Conservation (phyloP, 345 rosid species). For the Raphanus sativus region DNA sequence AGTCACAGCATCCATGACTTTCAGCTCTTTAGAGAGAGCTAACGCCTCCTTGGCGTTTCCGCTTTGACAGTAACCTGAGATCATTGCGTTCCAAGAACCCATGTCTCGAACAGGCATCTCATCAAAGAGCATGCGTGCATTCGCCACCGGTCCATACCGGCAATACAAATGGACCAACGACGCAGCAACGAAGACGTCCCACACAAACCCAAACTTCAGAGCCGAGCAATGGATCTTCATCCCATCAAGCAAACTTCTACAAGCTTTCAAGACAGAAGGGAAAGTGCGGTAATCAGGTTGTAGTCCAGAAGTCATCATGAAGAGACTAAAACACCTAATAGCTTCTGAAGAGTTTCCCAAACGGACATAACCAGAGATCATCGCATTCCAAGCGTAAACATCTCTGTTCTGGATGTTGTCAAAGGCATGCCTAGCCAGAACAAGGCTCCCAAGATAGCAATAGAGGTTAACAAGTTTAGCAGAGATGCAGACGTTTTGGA, state of each 20-base stretch:
- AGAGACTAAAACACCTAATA: slow-evolving; percentile 45
- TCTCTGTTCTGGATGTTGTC: slow-evolving; percentile 40
- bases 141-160: slow-evolving; percentile 41
- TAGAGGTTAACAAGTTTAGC: slow-evolving; percentile 51
- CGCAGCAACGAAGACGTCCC: slow-evolving; percentile 65
- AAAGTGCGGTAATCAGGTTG: slow-evolving; percentile 64
- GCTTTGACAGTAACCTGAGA: slow-evolving; percentile 58
- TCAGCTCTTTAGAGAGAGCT: slow-evolving; percentile 44
- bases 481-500: slow-evolving; percentile 29
- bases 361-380: slow-evolving; percentile 56
- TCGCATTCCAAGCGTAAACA: slow-evolving; percentile 58
- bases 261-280: slow-evolving; percentile 60
- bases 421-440: slow-evolving; percentile 38
- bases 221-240: slow-evolving; percentile 54
- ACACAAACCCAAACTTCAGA: slow-evolving; percentile 52
- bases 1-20: slow-evolving; percentile 51
- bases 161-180: slow-evolving; percentile 58
- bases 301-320: slow-evolving; percentile 47
- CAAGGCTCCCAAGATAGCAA: slow-evolving; percentile 43
- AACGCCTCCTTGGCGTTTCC: slow-evolving; percentile 52
- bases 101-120: slow-evolving; percentile 53
- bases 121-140: slow-evolving; percentile 49
- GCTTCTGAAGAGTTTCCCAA: slow-evolving; percentile 41
- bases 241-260: slow-evolving; percentile 47
- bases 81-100: slow-evolving; percentile 69